These are phyloP conservation scores for Sarcomyxa edulis DNA, from an alignment of 768 basidiomycete genomes.

Conservation along the genomic window DNA sequence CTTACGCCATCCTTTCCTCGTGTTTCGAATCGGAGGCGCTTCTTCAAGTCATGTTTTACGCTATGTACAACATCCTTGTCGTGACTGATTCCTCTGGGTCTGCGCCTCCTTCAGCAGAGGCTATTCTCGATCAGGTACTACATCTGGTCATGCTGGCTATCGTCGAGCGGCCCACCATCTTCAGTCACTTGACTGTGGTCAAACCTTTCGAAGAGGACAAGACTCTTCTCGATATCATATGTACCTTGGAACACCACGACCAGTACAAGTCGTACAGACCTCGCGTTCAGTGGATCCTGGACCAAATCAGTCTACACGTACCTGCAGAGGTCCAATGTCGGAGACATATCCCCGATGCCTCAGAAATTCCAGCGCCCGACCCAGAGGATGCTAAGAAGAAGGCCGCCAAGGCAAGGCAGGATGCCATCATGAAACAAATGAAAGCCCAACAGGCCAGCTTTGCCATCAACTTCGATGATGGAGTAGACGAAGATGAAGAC, in stretches of 20 bases:
- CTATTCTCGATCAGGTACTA: conserved; percentile 83
- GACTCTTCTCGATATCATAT: conserved; percentile 68
- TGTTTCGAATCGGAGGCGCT: conserved; percentile 69
- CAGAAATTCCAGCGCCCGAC: conserved; percentile 32
- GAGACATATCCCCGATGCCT: conserved; percentile 36
- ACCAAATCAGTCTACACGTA: conserved; percentile 48
- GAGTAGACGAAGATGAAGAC: conserved; percentile 66
- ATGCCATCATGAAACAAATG: conserved; percentile 94
- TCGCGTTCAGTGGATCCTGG: conserved; percentile 73
- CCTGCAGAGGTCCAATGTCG: conserved; percentile 51
- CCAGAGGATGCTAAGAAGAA: conserved; percentile 70
- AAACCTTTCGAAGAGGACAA: conserved; percentile 54
- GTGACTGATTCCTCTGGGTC: conserved; percentile 55
- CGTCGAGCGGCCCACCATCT: conserved; percentile 60
- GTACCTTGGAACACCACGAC: conserved; percentile 72
- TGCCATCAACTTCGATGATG: conserved; percentile 71
- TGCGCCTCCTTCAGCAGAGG: conserved; percentile 76
- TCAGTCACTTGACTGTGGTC: conserved; percentile 52
- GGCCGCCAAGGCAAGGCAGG: conserved; percentile 87
- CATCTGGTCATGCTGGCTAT: conserved; percentile 84
- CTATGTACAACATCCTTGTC: conserved; percentile 68
- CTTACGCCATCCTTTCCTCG: conserved; percentile 60
- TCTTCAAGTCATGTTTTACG: conserved; percentile 79
- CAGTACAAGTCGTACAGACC: conserved; percentile 68
- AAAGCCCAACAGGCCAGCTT: conserved; percentile 88